These are phyloP conservation scores for Backusella circina DNA, from an alignment of 192 early-diverging fungal genomes.

Conservation along the genomic window DNA sequence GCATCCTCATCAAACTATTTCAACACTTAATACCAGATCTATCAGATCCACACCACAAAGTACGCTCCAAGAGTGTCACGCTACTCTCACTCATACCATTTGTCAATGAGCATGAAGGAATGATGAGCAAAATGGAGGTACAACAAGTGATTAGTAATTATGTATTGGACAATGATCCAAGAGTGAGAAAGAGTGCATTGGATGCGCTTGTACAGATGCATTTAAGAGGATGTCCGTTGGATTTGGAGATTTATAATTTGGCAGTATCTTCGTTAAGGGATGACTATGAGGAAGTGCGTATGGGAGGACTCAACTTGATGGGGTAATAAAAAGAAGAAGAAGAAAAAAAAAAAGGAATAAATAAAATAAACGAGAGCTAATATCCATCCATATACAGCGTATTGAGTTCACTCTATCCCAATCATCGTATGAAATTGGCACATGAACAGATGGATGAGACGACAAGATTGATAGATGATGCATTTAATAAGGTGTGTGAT, in stretches of 20 bases:
- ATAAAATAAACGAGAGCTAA: neutral
- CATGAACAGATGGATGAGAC: conserved; percentile 26
- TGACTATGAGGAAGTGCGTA: conserved; percentile 70
- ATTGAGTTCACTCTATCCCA: conserved; percentile 29
- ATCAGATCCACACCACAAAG: conserved; percentile 44
- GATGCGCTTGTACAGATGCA: conserved; percentile 47
- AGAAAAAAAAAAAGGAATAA: neutral
- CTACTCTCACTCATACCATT: conserved; percentile 41
- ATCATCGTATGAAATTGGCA: conserved; percentile 21
- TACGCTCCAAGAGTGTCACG: conserved; percentile 41
- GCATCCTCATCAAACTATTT: conserved; percentile 29
- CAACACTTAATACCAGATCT: conserved; percentile 36
- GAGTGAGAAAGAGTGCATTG: conserved; percentile 50
- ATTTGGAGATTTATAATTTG: conserved; percentile 55
- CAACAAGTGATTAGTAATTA: conserved; percentile 49
- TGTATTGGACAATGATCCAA: conserved; percentile 44
- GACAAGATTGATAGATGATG: conserved; percentile 52
- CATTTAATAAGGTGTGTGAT: conserved; percentile 80
- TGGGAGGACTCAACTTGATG: conserved; percentile 63
- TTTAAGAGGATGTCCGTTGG: conserved; percentile 41
- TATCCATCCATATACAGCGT: conserved; percentile 12
- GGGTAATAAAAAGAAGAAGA: conserved; percentile 38
- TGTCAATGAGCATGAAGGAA: neutral
- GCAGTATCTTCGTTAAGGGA: conserved; percentile 64
- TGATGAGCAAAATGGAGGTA: conserved; percentile 35